Base-by-base conservation (phyloP, 129 eudicot genomes). In the Saposhnikovia divaricata region DNA sequence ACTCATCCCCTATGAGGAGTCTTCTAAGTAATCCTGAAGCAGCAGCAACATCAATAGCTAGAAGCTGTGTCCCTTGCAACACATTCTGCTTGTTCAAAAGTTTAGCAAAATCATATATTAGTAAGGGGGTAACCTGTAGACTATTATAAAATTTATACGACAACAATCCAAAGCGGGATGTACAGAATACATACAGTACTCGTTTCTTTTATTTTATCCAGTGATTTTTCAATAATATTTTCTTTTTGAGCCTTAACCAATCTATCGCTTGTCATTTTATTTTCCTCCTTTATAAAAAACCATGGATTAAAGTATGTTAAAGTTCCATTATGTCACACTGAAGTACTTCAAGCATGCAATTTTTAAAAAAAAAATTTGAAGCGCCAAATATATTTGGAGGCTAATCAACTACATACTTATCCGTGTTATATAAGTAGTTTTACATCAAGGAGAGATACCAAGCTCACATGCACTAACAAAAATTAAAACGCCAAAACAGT, bases 51-150 rank as follows among this genome's bases (percentile, higher is more conserved):
- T 95, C 99, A 81, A 92, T 89, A 34, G 97, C 99, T 74, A 96
- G 94, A 85, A 96, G 99, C 80, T 92, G 99, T 74, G 98, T 96
- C 73, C 98, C 99, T 89, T 92, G 98, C 87, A 85, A 83, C 45
- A 96, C 97, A 89, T 88, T 96, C 99, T 96, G 97, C 74, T 27
- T 75, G 73, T 77, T 63, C 39, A 55, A 28, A 48, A 61, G 18
- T 74, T 23, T 61, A 9, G 28, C 43, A 69, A 48, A 46, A 51
- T 75, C 43, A 78, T 68, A 27, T 47, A 83, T 46, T 50, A 28
- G 73, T 75, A 77, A 39, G 38, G 2, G 37, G 9, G 72, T 44
- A 42, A 45, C 34, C 42, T 15, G 19, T 10, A 23, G 23, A 73
- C 44, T 37, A 21, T 42, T 23, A 44, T 4, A 10, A 11, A 43